Evolutionary conservation across 2,329 filamentous ascomycete species (phyloP).

Genomic region (Pseudocercospora pini-densiflorae): DNA sequence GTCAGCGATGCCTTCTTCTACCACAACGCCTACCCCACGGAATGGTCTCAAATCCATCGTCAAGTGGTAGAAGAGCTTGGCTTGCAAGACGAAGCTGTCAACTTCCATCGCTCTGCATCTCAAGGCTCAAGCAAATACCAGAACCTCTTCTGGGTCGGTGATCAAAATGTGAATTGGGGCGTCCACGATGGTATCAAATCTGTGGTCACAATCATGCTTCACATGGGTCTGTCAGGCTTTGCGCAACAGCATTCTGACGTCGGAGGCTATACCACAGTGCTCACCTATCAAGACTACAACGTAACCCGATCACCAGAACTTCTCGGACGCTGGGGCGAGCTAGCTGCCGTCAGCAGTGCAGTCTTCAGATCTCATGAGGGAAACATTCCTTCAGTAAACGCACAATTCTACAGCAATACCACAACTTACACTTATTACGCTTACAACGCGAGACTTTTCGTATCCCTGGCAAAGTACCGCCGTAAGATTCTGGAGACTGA

Average conservation of each 20-base stretch:
- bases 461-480: slow-evolving; percentile 41
- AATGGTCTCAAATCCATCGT: slow-evolving; percentile 42
- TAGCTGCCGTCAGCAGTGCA: slow-evolving; percentile 41
- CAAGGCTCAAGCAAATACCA: slow-evolving; percentile 41
- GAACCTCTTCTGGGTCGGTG: slow-evolving; percentile 47
- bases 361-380: slow-evolving; percentile 46
- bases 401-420: slow-evolving; percentile 44
- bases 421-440: slow-evolving; percentile 42
- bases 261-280: slow-evolving; percentile 44
- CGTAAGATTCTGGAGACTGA: slow-evolving; percentile 37
- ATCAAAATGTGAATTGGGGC: slow-evolving; percentile 43
- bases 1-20: slow-evolving; percentile 40
- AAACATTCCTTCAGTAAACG: slow-evolving; percentile 44
- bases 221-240: slow-evolving; percentile 45
- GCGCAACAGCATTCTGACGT: slow-evolving; percentile 43
- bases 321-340: slow-evolving; percentile 45
- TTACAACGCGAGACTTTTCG: slow-evolving; percentile 44
- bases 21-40: slow-evolving; percentile 43
- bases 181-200: slow-evolving; percentile 44
- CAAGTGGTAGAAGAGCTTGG: slow-evolving; percentile 36
- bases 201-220: slow-evolving; percentile 41
- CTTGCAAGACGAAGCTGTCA: slow-evolving; percentile 38
- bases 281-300: slow-evolving; percentile 36
- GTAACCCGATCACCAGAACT: slow-evolving; percentile 43
- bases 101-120: slow-evolving; percentile 44